phyloP scores from a whole-genome alignment of 139 green algal genomes.

The Chlamydomonas schloesseri region DNA sequence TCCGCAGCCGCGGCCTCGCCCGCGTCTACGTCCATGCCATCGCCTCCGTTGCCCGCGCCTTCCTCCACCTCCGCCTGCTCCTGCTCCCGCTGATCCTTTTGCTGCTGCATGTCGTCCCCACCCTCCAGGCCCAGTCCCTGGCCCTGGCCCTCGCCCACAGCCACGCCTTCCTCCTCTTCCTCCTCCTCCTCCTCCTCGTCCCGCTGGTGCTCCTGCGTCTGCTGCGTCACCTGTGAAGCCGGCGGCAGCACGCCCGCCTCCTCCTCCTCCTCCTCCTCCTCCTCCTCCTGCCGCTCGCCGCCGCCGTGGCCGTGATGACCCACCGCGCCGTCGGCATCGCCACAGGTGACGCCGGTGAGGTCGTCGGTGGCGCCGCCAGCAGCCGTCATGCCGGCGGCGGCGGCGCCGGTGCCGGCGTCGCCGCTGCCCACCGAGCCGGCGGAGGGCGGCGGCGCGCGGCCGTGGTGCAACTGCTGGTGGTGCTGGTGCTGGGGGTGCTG shows the following conservation, averaged over 20 bases:
- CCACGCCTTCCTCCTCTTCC: not conserved
- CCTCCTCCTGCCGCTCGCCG: too few relatives aligned
- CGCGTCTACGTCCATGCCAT: not conserved
- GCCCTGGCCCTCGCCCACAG: not conserved
- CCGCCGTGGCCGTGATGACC: too few relatives aligned
- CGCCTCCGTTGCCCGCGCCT: too few relatives aligned
- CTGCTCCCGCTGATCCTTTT: not conserved
- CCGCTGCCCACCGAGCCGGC: constrained; percentile 9
- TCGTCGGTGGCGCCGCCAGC: not conserved
- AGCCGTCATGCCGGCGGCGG: not conserved
- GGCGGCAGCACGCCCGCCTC: not conserved
- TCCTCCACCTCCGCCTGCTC: not conserved
- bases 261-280: not conserved
- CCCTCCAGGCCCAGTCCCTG: too few relatives aligned
- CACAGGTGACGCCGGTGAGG: not conserved
- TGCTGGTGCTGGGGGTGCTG: too few relatives aligned
- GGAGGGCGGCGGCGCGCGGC: constrained; percentile 7
- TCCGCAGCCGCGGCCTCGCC: not conserved
- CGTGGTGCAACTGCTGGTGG: too few relatives aligned
- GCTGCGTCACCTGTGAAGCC: too few relatives aligned
- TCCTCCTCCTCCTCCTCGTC: not conserved
- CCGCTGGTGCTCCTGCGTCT: too few relatives aligned
- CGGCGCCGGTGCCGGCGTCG: not conserved
- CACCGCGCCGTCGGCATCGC: too few relatives aligned
- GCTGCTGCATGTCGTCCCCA: not conserved